Evolutionary conservation across 495 filamentous ascomycete species (phyloP).

Genomic region (Cercophora newfieldiana): DNA sequence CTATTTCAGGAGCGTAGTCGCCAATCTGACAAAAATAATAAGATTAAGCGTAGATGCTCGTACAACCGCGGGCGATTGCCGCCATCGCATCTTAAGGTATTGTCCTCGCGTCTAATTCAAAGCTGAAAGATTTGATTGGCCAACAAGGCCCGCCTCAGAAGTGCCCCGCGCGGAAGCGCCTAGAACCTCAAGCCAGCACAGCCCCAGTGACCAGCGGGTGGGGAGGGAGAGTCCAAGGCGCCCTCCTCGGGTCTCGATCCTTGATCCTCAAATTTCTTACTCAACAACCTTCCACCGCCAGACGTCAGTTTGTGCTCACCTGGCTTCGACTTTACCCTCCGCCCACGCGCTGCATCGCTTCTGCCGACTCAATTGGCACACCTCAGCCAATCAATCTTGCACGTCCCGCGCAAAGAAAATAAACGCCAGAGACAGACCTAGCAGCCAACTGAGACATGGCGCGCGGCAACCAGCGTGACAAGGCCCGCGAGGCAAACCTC

Average conservation of each 20-base stretch:
- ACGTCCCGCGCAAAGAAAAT: neutral
- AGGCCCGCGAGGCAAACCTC: constrained; percentile 77
- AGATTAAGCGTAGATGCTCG: constrained; percentile 4
- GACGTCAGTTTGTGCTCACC: neutral
- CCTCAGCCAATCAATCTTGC: constrained; percentile 2
- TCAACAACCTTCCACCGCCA: neutral
- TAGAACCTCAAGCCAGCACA: constrained; percentile 17
- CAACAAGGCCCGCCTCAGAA: constrained; percentile 14
- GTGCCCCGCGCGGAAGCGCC: constrained; percentile 22
- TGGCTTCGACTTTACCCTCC: neutral
- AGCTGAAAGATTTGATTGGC: constrained; percentile 28
- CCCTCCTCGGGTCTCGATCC: constrained; percentile 5
- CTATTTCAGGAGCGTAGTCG: neutral
- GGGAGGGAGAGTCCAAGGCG: neutral
- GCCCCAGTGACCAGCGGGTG: constrained; percentile 14
- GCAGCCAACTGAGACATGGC: constrained; percentile 81
- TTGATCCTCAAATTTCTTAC: constrained; percentile 5
- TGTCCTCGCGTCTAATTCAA: constrained; percentile 11
- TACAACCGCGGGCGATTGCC: neutral
- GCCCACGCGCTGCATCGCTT: neutral
- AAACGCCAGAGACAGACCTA: too few relatives aligned
- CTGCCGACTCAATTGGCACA: neutral
- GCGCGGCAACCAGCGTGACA: constrained; percentile 91
- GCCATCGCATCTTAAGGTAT: neutral
- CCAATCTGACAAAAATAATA: neutral